phyloP scores from a whole-genome alignment of 768 basidiomycete species.

The Tylopilus cervinicoccineus region DNA sequence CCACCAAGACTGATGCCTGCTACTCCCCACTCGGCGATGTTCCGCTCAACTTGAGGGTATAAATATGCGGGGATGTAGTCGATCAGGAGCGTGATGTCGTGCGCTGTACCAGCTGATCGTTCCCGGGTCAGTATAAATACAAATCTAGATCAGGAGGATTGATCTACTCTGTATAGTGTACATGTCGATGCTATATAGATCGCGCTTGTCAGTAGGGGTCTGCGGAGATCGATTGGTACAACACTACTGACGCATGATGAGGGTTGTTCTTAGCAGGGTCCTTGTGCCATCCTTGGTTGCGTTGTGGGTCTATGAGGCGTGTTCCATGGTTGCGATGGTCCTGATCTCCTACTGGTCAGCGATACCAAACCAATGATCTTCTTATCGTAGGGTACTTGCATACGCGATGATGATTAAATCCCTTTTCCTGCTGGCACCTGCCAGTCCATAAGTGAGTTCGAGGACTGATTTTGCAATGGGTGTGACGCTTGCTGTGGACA shows the following conservation, averaged over 20 bases:
- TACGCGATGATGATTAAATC: constrained; percentile 28
- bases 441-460: constrained; percentile 11
- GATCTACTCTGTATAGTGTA: constrained; percentile 28
- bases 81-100: constrained; percentile 76
- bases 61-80: constrained; percentile 74
- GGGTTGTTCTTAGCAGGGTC: constrained; percentile 22
- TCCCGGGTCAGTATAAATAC: constrained; percentile 1
- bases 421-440: constrained; percentile 11
- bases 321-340: constrained; percentile 32
- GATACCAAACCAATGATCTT: background rate
- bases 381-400: constrained; percentile 16
- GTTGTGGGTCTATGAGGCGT: constrained; percentile 21
- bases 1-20: constrained; percentile 82
- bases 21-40: constrained; percentile 64
- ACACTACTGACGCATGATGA: constrained; percentile 26
- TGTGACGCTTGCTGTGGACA: constrained; percentile 11
- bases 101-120: constrained; percentile 51
- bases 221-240: background rate
- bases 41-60: constrained; percentile 61
- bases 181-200: constrained; percentile 24
- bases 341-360: constrained; percentile 10
- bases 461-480: constrained; percentile 21
- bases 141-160: background rate
- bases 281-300: constrained; percentile 25
- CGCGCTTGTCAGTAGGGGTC: constrained; percentile 1